Conservation (phyloP, 352 stramenopile species). For the Saprolegnia diclina region DNA sequence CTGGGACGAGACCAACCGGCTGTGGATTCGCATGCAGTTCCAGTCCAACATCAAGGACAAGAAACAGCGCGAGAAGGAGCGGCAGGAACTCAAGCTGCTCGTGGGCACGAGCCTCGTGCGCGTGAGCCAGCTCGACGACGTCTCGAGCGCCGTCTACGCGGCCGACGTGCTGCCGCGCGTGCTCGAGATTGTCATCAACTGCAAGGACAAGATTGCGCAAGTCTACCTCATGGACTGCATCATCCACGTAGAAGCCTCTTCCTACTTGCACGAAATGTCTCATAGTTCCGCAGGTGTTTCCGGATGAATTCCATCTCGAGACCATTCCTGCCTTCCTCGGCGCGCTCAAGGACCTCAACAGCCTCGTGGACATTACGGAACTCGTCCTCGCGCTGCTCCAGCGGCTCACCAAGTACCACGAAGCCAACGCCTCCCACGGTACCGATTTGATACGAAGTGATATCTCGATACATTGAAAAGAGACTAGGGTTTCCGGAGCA, state of each 20-base stretch:
- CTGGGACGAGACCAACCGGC: slow-evolving; percentile 96
- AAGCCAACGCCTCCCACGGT: slow-evolving; percentile 32
- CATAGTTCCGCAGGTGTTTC: slow-evolving; percentile 75
- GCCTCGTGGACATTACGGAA: slow-evolving; percentile 86
- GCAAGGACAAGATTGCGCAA: slow-evolving; percentile 95
- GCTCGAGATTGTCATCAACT: slow-evolving; percentile 92
- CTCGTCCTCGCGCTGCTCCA: slow-evolving; percentile 93
- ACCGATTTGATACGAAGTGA: not conserved
- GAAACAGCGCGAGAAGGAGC: slow-evolving; percentile 68
- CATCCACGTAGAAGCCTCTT: slow-evolving; percentile 86
- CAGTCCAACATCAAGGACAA: slow-evolving; percentile 71
- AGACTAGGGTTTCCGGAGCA: slow-evolving; percentile 22
- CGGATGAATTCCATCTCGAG: slow-evolving; percentile 96
- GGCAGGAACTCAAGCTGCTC: slow-evolving; percentile 94
- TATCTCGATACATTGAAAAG: not conserved
- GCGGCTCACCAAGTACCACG: slow-evolving; percentile 88
- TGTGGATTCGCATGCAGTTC: slow-evolving; percentile 99
- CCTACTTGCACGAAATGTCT: not conserved
- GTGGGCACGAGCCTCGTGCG: slow-evolving; percentile 97
- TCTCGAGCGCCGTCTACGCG: slow-evolving; percentile 89
- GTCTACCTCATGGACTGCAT: slow-evolving; percentile 99
- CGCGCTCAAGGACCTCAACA: slow-evolving; percentile 78
- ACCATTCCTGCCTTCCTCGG: slow-evolving; percentile 90
- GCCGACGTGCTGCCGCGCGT: slow-evolving; percentile 85
- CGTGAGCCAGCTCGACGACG: slow-evolving; percentile 93